Evolutionary conservation across 108 stramenopile species (phyloP).

Genomic region (Cyclotella baltica): DNA sequence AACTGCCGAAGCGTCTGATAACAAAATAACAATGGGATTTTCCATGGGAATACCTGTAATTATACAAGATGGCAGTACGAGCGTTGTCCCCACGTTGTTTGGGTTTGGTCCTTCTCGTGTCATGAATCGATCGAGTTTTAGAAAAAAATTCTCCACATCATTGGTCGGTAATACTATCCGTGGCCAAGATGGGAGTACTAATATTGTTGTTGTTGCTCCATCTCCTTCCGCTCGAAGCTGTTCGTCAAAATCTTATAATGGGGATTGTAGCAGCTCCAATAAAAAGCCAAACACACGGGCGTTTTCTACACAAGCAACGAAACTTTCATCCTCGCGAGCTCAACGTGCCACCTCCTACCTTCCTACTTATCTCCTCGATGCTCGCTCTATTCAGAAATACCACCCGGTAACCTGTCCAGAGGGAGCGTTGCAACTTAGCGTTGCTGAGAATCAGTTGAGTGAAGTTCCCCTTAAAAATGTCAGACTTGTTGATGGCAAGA

Average conservation of each 20-base stretch:
- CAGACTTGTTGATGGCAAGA: conserved; percentile 4
- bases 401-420: conserved; percentile 53
- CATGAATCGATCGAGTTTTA: too few relatives aligned
- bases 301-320: not conserved
- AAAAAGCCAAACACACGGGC: not conserved
- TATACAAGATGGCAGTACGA: not conserved
- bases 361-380: conserved; percentile 78
- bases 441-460: conserved; percentile 84
- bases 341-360: conserved; percentile 59
- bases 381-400: conserved; percentile 68
- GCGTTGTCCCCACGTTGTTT: not conserved
- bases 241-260: too few relatives aligned
- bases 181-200: too few relatives aligned
- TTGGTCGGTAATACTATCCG: too few relatives aligned
- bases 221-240: too few relatives aligned
- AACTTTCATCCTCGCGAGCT: conserved; percentile 51
- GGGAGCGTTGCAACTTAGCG: conserved; percentile 80
- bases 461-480: conserved; percentile 38
- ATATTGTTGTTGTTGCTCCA: too few relatives aligned
- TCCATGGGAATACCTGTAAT: conserved; percentile 1
- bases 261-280: too few relatives aligned
- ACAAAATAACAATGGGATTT: not conserved
- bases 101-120: too few relatives aligned
- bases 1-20: not conserved
- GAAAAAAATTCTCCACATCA: too few relatives aligned